phyloP scores from a whole-genome alignment of 768 basidiomycete species.

The Serendipita sp. region DNA sequence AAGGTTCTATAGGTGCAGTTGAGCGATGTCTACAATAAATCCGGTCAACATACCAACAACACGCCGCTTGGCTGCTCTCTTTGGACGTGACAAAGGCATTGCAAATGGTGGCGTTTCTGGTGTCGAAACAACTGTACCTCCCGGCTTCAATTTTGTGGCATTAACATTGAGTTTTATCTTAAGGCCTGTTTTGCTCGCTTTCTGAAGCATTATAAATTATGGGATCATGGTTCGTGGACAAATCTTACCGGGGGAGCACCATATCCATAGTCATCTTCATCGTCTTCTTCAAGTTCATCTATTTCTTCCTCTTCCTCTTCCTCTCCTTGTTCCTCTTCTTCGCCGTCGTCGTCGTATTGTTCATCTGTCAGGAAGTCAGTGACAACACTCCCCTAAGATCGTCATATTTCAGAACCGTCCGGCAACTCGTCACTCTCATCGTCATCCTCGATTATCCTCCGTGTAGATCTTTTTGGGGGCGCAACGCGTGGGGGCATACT shows the following conservation, averaged over 20 bases:
- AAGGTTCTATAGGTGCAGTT: neutral
- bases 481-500: neutral
- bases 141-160: neutral
- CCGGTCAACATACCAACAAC: neutral
- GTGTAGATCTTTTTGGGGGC: neutral
- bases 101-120: conserved; percentile 3
- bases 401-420: neutral
- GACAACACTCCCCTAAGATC: neutral
- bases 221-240: neutral
- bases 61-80: neutral
- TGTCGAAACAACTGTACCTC: neutral
- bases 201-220: neutral
- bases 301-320: neutral
- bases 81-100: neutral
- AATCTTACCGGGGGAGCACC: neutral
- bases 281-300: conserved; percentile 4
- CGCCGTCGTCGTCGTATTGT: neutral
- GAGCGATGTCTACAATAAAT: neutral
- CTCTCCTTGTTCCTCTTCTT: neutral
- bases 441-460: conserved; percentile 5
- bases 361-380: neutral
- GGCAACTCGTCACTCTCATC: neutral
- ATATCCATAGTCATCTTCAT: neutral
- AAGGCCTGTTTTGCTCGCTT: neutral
- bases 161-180: conserved; percentile 3